phyloP scores from a whole-genome alignment of 345 rosid genomes.

The Kandelia obovata region DNA sequence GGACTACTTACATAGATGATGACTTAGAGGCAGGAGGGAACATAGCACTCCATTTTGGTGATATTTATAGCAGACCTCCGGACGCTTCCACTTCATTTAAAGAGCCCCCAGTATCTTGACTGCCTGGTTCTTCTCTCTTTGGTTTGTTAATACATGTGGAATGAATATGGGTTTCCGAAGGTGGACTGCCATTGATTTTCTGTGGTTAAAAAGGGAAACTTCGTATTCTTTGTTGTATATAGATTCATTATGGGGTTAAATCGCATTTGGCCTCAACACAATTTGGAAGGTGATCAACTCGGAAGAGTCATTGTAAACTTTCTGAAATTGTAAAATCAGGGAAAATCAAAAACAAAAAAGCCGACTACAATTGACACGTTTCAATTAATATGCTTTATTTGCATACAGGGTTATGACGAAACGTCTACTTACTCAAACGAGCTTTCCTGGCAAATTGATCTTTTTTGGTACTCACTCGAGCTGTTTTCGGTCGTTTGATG shows the following conservation, averaged over 20 bases:
- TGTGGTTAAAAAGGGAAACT: constrained; percentile 24
- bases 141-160: constrained; percentile 13
- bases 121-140: background rate
- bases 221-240: constrained; percentile 51
- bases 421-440: rapidly evolving
- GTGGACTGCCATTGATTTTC: constrained; percentile 6
- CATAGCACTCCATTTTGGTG: constrained; percentile 72
- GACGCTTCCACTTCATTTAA: constrained; percentile 36
- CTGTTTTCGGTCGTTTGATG: no score
- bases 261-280: constrained; percentile 20
- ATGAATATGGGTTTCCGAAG: constrained; percentile 35
- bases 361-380: constrained; percentile 13
- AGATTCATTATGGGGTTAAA: constrained; percentile 34
- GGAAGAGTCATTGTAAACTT: constrained; percentile 16
- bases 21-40: constrained; percentile 56
- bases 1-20: constrained; percentile 36
- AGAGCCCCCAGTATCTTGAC: constrained; percentile 26
- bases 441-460: no score
- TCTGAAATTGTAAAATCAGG: constrained; percentile 26
- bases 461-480: no score
- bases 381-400: background rate
- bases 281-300: constrained; percentile 15
- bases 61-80: constrained; percentile 67
- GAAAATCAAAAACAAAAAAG: no score
- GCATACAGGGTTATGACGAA: no score